Evolutionary conservation across 176 grass and related monocot genomes (phyloP).

Genomic region (Paspalum notatum): DNA sequence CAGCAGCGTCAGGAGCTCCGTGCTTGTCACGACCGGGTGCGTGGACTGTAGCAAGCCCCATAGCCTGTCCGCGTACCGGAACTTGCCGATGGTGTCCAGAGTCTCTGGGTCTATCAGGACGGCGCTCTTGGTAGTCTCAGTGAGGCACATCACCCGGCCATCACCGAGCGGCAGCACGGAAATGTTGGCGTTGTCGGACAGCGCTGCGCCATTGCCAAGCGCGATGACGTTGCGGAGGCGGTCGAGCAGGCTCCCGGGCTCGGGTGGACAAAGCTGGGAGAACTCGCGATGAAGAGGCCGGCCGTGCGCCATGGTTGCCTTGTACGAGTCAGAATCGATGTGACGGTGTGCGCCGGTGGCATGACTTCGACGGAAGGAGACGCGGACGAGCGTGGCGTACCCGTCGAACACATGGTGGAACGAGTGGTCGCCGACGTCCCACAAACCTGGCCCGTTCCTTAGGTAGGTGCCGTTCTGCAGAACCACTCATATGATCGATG

Average conservation of each 20-base stretch:
- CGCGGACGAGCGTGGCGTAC: too few species aligned
- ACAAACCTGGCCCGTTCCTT: too few species aligned
- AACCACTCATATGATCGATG: too few species aligned
- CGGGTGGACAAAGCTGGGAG: neutral
- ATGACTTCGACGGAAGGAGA: too few species aligned
- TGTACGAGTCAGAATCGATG: neutral
- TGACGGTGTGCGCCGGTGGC: neutral
- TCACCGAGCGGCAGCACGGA: neutral
- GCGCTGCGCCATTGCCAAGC: neutral
- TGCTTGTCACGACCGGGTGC: neutral
- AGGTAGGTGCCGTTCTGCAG: too few species aligned
- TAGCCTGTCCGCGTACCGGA: slow-evolving; percentile 49
- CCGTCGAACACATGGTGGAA: too few species aligned
- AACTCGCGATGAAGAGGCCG: neutral
- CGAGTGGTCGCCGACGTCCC: too few species aligned
- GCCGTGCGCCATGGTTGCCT: neutral
- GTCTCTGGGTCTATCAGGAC: slow-evolving; percentile 62
- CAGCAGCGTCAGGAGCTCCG: neutral
- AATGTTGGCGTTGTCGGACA: neutral
- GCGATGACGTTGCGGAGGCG: neutral
- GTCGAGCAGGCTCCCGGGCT: neutral
- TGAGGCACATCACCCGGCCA: slow-evolving; percentile 64
- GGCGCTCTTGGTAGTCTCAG: slow-evolving; percentile 58
- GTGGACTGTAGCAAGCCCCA: slow-evolving; percentile 4
- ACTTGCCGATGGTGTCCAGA: slow-evolving; percentile 59